A percentile compares a stretch with the other conserved stretches of the same genome.
phyloP scores from a whole-genome alignment of 1,284 basidiomycete species.

The Trichosporon sp. region DNA sequence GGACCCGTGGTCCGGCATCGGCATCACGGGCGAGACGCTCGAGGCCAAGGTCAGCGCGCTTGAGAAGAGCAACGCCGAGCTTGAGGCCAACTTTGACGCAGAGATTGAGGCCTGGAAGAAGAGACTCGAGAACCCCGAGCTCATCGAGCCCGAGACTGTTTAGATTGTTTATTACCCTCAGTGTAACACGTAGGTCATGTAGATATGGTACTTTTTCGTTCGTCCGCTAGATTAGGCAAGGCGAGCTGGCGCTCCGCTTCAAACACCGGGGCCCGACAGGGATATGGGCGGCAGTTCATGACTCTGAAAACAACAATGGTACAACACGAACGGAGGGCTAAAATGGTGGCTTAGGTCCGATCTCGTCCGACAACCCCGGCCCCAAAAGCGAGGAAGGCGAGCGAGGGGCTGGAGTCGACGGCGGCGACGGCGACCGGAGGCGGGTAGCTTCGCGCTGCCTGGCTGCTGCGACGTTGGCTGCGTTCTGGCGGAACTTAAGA shows the following conservation, averaged over 20 bases:
- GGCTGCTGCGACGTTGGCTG: background rate
- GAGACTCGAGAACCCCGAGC: conserved; percentile 12
- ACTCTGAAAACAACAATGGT: no score
- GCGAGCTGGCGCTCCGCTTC: no score
- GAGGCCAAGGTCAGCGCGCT: conserved; percentile 41
- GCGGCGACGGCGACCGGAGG: background rate
- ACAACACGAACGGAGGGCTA: no score
- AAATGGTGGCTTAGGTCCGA: no score
- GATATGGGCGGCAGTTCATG: no score
- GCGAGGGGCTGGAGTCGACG: background rate
- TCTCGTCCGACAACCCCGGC: no score
- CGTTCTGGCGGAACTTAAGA: background rate
- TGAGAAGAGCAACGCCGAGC: conserved; percentile 38
- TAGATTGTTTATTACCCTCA: background rate
- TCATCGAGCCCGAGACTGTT: background rate
- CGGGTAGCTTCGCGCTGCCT: background rate
- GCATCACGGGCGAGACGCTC: conserved; percentile 34
- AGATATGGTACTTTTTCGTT: background rate
- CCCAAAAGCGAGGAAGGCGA: background rate
- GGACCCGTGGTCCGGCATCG: conserved; percentile 39
- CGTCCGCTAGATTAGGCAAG: no score
- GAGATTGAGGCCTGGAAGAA: conserved; percentile 26
- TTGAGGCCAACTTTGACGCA: conserved; percentile 28
- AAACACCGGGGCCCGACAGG: no score
- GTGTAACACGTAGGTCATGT: background rate